Base-by-base conservation (phyloP, 2,329 filamentous ascomycete species). In the Penicillium sp. region DNA sequence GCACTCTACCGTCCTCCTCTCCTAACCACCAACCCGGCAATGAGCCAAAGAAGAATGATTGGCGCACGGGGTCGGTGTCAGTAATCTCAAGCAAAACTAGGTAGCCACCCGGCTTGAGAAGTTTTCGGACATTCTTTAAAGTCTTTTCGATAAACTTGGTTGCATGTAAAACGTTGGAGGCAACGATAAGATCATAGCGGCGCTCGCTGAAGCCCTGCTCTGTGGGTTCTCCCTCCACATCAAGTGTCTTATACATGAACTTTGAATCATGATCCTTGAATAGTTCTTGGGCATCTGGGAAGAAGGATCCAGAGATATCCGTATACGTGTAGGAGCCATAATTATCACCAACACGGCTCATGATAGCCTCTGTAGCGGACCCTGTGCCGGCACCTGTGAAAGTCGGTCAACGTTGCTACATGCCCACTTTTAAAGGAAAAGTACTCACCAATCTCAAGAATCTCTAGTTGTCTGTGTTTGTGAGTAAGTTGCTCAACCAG, bases 81-180 rank as follows among this genome's bases (percentile, higher is more conserved):
- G 65, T 69, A 1, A 75, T 59, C 56, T 83, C 79, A 3, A 75
- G 54, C 0, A 80, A 47, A 1, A 81, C 33, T 0, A 83, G 63
- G 33, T 75, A 72, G 0, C 80, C 80, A 1, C 74, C 77, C 0
- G 79, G 74, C 26, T 60, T 59, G 0, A 73, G 61, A 4, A 73
- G 59, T 5, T 57, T 59, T 3, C 61, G 62, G 0, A 71, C 60
- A 54, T 71, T 63, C 1, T n/a, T 12, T 18, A 70, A n/a, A 1
- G 64, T 65, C 16, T 60, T 58, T 1, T 63, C 52, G 1, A 71
- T 40, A 4, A 18, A 43, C 16, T 28, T 33, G 0, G 70, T 71
- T 0, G 69, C 71, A 40, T 74, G 69, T 9, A 73, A 60, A 5
- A 71, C 69, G 56, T 71, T 70, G 1, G 66, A 62, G 1, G 70